phyloP scores from a whole-genome alignment of 305 asterid species.

The Petunia hybrid region DNA sequence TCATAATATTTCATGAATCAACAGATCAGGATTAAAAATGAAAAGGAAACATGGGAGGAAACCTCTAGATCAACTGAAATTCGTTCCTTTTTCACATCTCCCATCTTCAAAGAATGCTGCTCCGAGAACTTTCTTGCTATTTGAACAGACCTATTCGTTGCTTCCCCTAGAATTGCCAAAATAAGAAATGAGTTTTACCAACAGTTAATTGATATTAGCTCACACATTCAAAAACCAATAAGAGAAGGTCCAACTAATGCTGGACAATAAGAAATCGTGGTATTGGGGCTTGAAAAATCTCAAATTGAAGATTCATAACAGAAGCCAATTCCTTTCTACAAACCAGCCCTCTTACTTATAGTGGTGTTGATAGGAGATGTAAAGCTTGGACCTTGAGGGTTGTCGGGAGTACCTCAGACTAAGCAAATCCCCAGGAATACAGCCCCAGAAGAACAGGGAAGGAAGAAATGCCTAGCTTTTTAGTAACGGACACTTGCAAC shows the following conservation, averaged over 20 bases:
- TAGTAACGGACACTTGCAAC: not conserved
- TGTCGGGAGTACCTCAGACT: not conserved
- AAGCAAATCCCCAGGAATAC: not conserved
- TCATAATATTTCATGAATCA: constrained; percentile 1
- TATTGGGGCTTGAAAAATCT: not conserved
- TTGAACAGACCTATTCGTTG: not conserved
- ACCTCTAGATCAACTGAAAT: constrained; percentile 25
- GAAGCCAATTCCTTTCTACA: not conserved
- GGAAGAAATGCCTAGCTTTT: constrained; percentile 10
- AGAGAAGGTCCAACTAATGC: not conserved
- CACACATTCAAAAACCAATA: constrained; percentile 15
- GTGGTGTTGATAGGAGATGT: not conserved
- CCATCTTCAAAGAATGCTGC: constrained; percentile 20
- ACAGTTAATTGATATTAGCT: not conserved
- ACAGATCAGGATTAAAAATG: not conserved
- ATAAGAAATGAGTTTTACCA: not conserved
- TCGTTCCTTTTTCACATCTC: constrained; percentile 22
- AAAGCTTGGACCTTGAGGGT: constrained; percentile 21
- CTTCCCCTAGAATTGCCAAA: not conserved
- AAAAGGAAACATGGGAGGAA: constrained; percentile 10
- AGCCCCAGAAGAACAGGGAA: not conserved
- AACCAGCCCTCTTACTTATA: not conserved
- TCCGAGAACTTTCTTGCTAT: constrained; percentile 2
- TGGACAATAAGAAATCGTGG: constrained; percentile 10
- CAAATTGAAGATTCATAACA: constrained; percentile 9